These are phyloP conservation scores for Suhomyces anneliseae DNA, from an alignment of 1,139 yeast species.

Conservation along the genomic window DNA sequence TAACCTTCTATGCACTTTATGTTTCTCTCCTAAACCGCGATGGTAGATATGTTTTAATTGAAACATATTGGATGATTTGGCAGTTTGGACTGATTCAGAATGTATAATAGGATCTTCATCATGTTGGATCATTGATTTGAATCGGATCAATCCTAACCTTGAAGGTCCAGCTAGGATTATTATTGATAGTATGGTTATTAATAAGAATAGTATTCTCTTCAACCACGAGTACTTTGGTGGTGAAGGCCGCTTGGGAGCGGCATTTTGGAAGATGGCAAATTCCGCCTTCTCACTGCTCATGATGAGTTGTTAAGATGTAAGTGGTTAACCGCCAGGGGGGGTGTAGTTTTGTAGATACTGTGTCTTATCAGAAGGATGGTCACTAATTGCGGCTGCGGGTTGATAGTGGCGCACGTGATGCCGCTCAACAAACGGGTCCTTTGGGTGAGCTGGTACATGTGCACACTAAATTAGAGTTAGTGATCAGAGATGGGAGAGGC, in stretches of 20 bases:
- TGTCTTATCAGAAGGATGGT: not conserved
- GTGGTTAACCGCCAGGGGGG: not conserved
- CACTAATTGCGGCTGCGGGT: not conserved
- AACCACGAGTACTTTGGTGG: not conserved
- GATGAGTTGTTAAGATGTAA: not conserved
- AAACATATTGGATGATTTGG: constrained; percentile 17
- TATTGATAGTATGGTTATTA: not conserved
- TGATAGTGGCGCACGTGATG: not conserved
- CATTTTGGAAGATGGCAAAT: not conserved
- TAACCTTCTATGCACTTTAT: constrained; percentile 41
- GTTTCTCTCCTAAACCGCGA: constrained; percentile 45
- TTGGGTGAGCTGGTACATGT: not conserved
- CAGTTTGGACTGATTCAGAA: not conserved
- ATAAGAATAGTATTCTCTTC: not conserved
- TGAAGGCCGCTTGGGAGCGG: not conserved
- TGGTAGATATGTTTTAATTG: constrained; percentile 51
- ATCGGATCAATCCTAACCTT: not conserved
- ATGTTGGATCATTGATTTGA: not conserved
- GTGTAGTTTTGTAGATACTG: not conserved
- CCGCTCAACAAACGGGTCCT: not conserved
- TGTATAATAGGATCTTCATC: not conserved
- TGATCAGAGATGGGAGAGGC: too few species aligned
- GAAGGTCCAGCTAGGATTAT: not conserved
- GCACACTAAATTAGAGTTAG: too few species aligned
- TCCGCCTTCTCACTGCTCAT: constrained; percentile 1